Evolutionary conservation across 2,329 filamentous ascomycete genomes (phyloP).

Genomic region (Xylaria sp.): DNA sequence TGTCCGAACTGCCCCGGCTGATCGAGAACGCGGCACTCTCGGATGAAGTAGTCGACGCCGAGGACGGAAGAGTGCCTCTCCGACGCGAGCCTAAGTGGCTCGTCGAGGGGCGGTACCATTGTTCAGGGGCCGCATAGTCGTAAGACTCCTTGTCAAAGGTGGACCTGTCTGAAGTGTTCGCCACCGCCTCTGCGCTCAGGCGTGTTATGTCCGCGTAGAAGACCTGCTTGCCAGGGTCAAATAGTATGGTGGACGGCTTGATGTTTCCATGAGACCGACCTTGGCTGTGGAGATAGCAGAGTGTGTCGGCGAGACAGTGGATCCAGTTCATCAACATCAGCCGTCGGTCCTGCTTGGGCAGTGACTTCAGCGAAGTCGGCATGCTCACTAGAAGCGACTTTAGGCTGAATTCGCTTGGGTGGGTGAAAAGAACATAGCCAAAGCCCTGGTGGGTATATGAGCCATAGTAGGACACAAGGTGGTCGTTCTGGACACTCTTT

Average conservation of each 20-base stretch:
- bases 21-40: slow-evolving; percentile 44
- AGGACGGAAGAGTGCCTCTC: slow-evolving; percentile 36
- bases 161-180: slow-evolving; percentile 45
- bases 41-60: slow-evolving; percentile 37
- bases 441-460: slow-evolving; percentile 68
- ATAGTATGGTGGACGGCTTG: slow-evolving; percentile 69
- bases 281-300: slow-evolving; percentile 68
- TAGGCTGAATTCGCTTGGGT: slow-evolving; percentile 67
- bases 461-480: slow-evolving; percentile 71
- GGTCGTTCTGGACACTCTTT: slow-evolving; percentile 63
- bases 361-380: slow-evolving; percentile 62
- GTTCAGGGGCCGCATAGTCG: slow-evolving; percentile 74
- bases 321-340: slow-evolving; percentile 72
- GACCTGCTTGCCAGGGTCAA: slow-evolving; percentile 66
- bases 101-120: slow-evolving; percentile 51
- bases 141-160: slow-evolving; percentile 70
- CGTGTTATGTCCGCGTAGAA: slow-evolving; percentile 66
- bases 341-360: slow-evolving; percentile 63
- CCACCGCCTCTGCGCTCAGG: slow-evolving; percentile 48
- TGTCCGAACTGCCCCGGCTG: slow-evolving; percentile 37
- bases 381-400: slow-evolving; percentile 67
- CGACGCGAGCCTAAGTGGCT: slow-evolving; percentile 36
- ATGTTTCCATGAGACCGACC: slow-evolving; percentile 69
- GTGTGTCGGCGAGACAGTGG: slow-evolving; percentile 69
- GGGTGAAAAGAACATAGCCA: slow-evolving; percentile 69